Evolutionary conservation across 2,329 filamentous ascomycete genomes (phyloP).

Genomic region (Fusarium neocosmosporiellum): DNA sequence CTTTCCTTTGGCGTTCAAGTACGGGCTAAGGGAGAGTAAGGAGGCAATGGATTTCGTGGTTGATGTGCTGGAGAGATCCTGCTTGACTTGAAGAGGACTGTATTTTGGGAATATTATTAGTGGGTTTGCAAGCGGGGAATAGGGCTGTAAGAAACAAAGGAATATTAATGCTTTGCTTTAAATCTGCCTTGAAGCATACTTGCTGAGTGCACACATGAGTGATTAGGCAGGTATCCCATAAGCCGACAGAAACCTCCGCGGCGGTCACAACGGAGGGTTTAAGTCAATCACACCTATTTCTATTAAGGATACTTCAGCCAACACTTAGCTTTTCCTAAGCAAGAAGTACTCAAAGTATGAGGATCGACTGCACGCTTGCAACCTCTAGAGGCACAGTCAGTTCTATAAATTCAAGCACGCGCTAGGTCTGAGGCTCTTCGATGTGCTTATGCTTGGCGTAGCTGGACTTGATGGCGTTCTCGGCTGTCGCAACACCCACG

Average conservation of each 20-base stretch:
- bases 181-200: neutral
- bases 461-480: neutral
- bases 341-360: too few species aligned
- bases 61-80: conserved; percentile 16
- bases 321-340: too few species aligned
- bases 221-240: neutral
- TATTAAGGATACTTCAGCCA: too few species aligned
- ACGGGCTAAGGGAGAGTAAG: conserved; percentile 58
- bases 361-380: too few species aligned
- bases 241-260: too few species aligned
- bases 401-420: neutral
- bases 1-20: conserved; percentile 63
- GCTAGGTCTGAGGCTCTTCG: neutral
- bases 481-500: neutral
- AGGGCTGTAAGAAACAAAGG: neutral
- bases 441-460: neutral
- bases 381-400: neutral
- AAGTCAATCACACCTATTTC: too few species aligned
- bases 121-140: neutral
- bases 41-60: conserved; percentile 36
- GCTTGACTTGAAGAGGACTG: neutral
- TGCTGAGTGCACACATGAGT: neutral
- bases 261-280: too few species aligned
- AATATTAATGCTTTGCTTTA: neutral
- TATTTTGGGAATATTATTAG: neutral